Conservation (phyloP, 495 filamentous ascomycete species). For the Aspergillus sclerotiicarbonarius region DNA sequence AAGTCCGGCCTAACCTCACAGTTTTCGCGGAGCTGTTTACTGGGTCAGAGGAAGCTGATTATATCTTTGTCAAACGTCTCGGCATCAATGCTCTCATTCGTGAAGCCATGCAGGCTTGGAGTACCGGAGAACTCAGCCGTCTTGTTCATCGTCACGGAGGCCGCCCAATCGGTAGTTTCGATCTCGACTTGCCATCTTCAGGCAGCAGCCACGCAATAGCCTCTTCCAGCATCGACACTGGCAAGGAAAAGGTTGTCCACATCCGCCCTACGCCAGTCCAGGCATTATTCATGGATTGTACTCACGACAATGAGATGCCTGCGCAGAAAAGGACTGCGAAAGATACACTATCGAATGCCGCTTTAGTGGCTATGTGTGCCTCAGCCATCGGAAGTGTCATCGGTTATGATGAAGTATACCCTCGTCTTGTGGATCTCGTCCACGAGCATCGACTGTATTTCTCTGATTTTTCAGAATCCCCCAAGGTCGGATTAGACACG, state of each 20-base stretch:
- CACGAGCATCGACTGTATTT: constrained; percentile 79
- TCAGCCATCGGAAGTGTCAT: constrained; percentile 93
- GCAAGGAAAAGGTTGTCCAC: constrained; percentile 61
- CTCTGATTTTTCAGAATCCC: constrained; percentile 62
- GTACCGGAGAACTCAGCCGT: constrained; percentile 84
- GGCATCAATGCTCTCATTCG: constrained; percentile 88
- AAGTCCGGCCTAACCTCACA: constrained; percentile 82
- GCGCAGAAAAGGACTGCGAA: constrained; percentile 93
- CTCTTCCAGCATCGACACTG: constrained; percentile 36
- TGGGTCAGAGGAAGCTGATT: constrained; percentile 93
- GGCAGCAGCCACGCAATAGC: constrained; percentile 42
- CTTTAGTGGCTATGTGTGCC: constrained; percentile 91
- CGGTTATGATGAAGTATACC: constrained; percentile 99
- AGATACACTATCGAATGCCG: constrained; percentile 94
- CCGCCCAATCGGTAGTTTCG: constrained; percentile 93
- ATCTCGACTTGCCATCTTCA: constrained; percentile 61
- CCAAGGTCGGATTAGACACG: constrained; percentile 54
- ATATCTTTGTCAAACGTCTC: constrained; percentile 87
- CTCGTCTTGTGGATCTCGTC: constrained; percentile 85
- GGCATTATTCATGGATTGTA: constrained; percentile 98
- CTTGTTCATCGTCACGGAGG: constrained; percentile 94
- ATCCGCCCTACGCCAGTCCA: constrained; percentile 83
- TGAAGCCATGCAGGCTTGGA: constrained; percentile 99
- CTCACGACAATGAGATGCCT: constrained; percentile 96
- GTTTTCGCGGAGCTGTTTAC: constrained; percentile 97